Conservation (phyloP, 805 yeast species). For the Millerozyma acaciae region DNA sequence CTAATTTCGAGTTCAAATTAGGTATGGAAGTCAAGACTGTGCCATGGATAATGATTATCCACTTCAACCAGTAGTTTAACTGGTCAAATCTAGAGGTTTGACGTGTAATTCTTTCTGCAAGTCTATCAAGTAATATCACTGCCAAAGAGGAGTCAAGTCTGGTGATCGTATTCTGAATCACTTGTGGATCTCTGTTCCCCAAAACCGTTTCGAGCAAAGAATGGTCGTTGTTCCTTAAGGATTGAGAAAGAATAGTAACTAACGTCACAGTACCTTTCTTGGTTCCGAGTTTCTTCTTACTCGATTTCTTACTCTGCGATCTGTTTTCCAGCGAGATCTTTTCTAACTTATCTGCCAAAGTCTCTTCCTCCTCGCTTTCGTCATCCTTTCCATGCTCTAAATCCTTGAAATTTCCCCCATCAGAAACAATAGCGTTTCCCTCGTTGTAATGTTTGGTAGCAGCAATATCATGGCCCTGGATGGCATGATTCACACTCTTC, state of each 20-base stretch:
- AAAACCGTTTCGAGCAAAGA: slow-evolving; percentile 82
- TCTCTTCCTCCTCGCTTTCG: slow-evolving; percentile 37
- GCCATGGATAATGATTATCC: slow-evolving; percentile 54
- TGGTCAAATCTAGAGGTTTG: slow-evolving; percentile 49
- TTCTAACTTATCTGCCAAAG: slow-evolving; percentile 37
- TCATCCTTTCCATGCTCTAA: slow-evolving; percentile 47
- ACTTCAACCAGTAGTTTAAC: slow-evolving; percentile 52
- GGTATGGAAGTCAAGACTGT: slow-evolving; percentile 38
- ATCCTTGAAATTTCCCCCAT: slow-evolving; percentile 61
- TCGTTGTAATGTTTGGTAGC: slow-evolving; percentile 57
- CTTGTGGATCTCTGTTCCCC: slow-evolving; percentile 46
- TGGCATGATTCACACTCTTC: slow-evolving; percentile 38
- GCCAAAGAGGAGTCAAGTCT: slow-evolving; percentile 49
- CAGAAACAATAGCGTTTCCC: slow-evolving; percentile 54
- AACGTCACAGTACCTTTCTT: slow-evolving; percentile 65
- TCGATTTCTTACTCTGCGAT: slow-evolving; percentile 23
- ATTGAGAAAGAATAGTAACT: slow-evolving; percentile 81
- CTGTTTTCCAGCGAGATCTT: slow-evolving; percentile 21
- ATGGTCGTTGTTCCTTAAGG: slow-evolving; percentile 82
- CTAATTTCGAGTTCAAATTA: slow-evolving; percentile 34
- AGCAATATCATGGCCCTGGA: slow-evolving; percentile 49
- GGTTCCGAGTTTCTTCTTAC: slow-evolving; percentile 42
- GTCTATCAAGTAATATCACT: slow-evolving; percentile 46
- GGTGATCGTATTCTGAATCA: slow-evolving; percentile 48
- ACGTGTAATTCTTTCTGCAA: slow-evolving; percentile 50